These are phyloP conservation scores for Pulveroboletus sp. DNA, from an alignment of 768 basidiomycete species.

Conservation along the genomic window DNA sequence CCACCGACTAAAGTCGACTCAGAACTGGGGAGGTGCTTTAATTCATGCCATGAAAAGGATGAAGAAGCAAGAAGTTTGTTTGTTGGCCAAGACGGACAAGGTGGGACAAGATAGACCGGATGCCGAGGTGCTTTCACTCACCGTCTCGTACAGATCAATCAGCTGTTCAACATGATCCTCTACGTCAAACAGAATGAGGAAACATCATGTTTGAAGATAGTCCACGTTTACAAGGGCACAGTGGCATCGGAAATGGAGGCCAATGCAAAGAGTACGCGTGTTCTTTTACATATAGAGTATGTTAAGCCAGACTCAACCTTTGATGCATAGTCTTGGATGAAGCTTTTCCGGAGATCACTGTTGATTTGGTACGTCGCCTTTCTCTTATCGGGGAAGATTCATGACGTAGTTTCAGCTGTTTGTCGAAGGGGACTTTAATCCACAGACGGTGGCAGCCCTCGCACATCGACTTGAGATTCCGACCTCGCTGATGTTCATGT, in stretches of 20 bases:
- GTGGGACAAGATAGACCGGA: constrained; percentile 33
- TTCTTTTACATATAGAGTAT: not conserved
- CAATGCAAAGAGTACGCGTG: constrained; percentile 55
- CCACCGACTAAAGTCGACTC: constrained; percentile 39
- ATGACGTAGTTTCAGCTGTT: constrained; percentile 36
- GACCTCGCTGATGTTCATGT: constrained; percentile 60
- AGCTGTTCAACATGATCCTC: constrained; percentile 59
- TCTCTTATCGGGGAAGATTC: not conserved
- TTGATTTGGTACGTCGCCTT: constrained; percentile 46
- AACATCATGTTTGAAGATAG: constrained; percentile 64
- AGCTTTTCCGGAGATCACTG: constrained; percentile 62
- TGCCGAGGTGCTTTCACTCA: not conserved
- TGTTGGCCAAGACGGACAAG: constrained; percentile 65
- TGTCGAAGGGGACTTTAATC: constrained; percentile 43
- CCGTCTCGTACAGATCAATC: constrained; percentile 51
- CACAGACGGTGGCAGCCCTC: constrained; percentile 46
- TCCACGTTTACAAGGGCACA: constrained; percentile 60
- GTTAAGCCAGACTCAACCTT: not conserved
- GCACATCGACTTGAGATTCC: constrained; percentile 49
- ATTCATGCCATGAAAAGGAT: constrained; percentile 44
- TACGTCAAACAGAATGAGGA: constrained; percentile 70
- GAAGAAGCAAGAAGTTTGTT: constrained; percentile 54
- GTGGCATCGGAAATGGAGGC: constrained; percentile 72
- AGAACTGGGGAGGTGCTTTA: constrained; percentile 41
- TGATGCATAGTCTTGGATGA: constrained; percentile 48